These are phyloP conservation scores for Phytophthora pisi DNA, from an alignment of 352 stramenopile genomes.

Conservation along the genomic window DNA sequence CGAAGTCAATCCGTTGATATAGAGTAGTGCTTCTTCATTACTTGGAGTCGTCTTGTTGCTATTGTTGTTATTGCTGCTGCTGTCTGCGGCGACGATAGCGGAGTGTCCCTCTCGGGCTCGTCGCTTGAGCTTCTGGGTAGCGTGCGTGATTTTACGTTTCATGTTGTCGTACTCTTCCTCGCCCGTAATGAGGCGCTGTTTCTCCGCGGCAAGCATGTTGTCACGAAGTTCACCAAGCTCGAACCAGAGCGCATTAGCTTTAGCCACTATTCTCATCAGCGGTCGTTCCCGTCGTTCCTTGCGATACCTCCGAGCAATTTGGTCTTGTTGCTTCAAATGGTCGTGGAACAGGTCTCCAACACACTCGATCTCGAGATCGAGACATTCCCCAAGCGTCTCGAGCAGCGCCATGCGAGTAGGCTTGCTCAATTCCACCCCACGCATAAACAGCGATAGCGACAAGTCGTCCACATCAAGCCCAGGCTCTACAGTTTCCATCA, in stretches of 20 bases:
- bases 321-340: constrained; percentile 76
- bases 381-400: constrained; percentile 58
- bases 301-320: constrained; percentile 47
- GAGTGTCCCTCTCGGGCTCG: constrained; percentile 56
- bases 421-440: constrained; percentile 64
- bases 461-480: constrained; percentile 73
- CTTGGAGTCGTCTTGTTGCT: background rate
- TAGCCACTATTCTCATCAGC: constrained; percentile 39
- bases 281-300: constrained; percentile 57
- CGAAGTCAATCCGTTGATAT: constrained; percentile 62
- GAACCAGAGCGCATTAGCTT: constrained; percentile 53
- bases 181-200: constrained; percentile 40
- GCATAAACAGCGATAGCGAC: constrained; percentile 62
- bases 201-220: constrained; percentile 46
- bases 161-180: constrained; percentile 64
- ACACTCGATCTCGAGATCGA: constrained; percentile 74
- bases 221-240: constrained; percentile 53
- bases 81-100: constrained; percentile 3
- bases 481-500: constrained; percentile 69
- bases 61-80: constrained; percentile 9
- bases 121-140: constrained; percentile 65
- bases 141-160: constrained; percentile 55
- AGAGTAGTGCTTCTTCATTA: constrained; percentile 23
- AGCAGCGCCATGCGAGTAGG: constrained; percentile 62
- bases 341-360: constrained; percentile 64